Evolutionary conservation across 2,329 filamentous ascomycete species (phyloP).

Genomic region (Neonectria ditissima): DNA sequence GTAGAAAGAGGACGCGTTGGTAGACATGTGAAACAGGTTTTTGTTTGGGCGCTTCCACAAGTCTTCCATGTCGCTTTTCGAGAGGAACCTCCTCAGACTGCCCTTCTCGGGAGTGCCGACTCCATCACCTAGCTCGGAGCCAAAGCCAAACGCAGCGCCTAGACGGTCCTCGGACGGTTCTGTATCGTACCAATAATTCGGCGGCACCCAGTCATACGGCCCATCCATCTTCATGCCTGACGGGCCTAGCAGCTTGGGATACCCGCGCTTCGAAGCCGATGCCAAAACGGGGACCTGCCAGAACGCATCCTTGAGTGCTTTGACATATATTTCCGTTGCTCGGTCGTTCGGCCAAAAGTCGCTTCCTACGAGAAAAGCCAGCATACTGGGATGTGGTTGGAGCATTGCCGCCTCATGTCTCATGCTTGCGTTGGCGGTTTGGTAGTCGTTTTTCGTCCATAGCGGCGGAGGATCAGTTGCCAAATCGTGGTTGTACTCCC

Average conservation of each 20-base stretch:
- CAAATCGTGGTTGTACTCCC: too few relatives aligned
- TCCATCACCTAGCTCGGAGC: slow-evolving; percentile 71
- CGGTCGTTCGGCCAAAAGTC: slow-evolving; percentile 72
- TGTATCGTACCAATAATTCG: slow-evolving; percentile 71
- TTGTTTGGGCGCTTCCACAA: too few relatives aligned
- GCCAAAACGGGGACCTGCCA: too few relatives aligned
- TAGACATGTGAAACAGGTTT: too few relatives aligned
- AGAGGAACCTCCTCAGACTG: slow-evolving; percentile 52
- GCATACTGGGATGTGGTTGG: slow-evolving; percentile 69
- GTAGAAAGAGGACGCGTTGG: too few relatives aligned
- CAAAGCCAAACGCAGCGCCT: slow-evolving; percentile 72
- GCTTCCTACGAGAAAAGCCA: slow-evolving; percentile 70
- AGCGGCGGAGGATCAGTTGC: too few relatives aligned
- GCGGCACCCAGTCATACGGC: slow-evolving; percentile 75
- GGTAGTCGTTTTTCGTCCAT: slow-evolving; percentile 50
- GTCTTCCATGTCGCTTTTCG: too few relatives aligned
- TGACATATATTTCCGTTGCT: slow-evolving; percentile 65
- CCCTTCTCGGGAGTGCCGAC: slow-evolving; percentile 70
- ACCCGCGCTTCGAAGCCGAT: slow-evolving; percentile 66
- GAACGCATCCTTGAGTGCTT: slow-evolving; percentile 54
- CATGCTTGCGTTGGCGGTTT: slow-evolving; percentile 65
- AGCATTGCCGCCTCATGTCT: slow-evolving; percentile 70
- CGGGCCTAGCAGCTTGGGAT: slow-evolving; percentile 62
- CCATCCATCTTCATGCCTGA: slow-evolving; percentile 75
- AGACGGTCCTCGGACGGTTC: slow-evolving; percentile 53